Percentiles rank a stretch among this genome's conserved stretches.
phyloP scores from a whole-genome alignment of 73 alveolate genomes.

The Effrenium voratum region DNA sequence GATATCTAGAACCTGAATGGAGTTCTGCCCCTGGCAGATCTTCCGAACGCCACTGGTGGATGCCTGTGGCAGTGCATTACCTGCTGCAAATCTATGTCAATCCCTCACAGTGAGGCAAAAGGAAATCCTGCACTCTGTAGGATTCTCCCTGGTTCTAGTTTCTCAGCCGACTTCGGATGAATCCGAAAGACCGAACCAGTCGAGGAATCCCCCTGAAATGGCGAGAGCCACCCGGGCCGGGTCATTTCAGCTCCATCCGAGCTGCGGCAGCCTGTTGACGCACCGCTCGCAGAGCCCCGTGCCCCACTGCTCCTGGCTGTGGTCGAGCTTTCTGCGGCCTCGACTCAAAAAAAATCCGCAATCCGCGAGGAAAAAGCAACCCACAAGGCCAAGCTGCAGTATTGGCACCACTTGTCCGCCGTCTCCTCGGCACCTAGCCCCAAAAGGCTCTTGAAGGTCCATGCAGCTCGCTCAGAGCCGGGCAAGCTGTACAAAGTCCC shows the following conservation, averaged over 20 bases:
- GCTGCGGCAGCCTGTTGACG: conserved; percentile 54
- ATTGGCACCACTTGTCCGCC: conserved; percentile 1
- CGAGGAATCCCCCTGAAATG: too few relatives aligned
- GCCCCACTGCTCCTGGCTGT: conserved; percentile 19
- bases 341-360: not conserved
- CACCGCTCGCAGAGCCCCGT: conserved; percentile 57
- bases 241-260: not conserved
- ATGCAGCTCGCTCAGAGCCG: not conserved
- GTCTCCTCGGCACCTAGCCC: not conserved
- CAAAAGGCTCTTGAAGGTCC: not conserved
- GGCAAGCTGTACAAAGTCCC: conserved; percentile 1
- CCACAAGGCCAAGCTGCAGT: not conserved
- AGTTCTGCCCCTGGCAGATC: not conserved
- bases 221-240: not conserved
- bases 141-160: not conserved
- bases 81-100: not conserved
- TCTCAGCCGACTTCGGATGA: not conserved
- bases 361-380: not conserved
- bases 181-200: not conserved
- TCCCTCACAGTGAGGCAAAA: too few relatives aligned
- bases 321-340: conserved; percentile 24
- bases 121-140: too few relatives aligned
- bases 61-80: not conserved
- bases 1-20: not conserved
- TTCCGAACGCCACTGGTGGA: not conserved